These are phyloP conservation scores for Penicillium vulpinum DNA, from an alignment of 2,329 filamentous ascomycete genomes.

Conservation along the genomic window DNA sequence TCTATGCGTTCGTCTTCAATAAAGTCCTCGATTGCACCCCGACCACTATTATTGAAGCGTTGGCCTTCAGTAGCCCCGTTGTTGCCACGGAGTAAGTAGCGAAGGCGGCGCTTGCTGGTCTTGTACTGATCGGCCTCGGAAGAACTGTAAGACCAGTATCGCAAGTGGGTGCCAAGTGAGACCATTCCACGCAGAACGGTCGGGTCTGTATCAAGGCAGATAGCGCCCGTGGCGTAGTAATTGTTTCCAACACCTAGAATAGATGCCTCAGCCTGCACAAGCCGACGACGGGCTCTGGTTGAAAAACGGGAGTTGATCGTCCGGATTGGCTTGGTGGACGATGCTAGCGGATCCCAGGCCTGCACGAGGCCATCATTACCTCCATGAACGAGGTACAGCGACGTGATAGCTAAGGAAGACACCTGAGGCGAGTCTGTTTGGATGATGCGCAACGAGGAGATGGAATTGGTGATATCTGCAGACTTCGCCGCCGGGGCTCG, in stretches of 20 bases:
- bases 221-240: constrained; percentile 77
- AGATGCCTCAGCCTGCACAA: constrained; percentile 65
- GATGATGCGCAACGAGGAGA: constrained; percentile 75
- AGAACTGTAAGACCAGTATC: constrained; percentile 95
- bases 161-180: constrained; percentile 79
- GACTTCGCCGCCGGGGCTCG: constrained; percentile 63
- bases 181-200: constrained; percentile 83
- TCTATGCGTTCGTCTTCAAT: constrained; percentile 85
- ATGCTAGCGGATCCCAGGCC: constrained; percentile 93
- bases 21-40: constrained; percentile 72
- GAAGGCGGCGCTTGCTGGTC: constrained; percentile 74
- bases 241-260: constrained; percentile 69
- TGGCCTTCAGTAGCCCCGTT: constrained; percentile 57
- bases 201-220: constrained; percentile 83
- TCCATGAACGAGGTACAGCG: constrained; percentile 86
- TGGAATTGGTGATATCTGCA: constrained; percentile 55
- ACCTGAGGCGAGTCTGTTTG: constrained; percentile 89
- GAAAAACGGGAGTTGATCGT: constrained; percentile 85
- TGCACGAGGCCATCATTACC: constrained; percentile 94
- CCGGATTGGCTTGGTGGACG: constrained; percentile 72
- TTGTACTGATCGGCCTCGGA: constrained; percentile 69
- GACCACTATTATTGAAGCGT: constrained; percentile 61
- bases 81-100: constrained; percentile 66
- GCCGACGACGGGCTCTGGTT: constrained; percentile 75
- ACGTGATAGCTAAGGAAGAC: constrained; percentile 77